phyloP scores from a whole-genome alignment of 2,329 filamentous ascomycete genomes.

The Aspergillus quadrilineatus region DNA sequence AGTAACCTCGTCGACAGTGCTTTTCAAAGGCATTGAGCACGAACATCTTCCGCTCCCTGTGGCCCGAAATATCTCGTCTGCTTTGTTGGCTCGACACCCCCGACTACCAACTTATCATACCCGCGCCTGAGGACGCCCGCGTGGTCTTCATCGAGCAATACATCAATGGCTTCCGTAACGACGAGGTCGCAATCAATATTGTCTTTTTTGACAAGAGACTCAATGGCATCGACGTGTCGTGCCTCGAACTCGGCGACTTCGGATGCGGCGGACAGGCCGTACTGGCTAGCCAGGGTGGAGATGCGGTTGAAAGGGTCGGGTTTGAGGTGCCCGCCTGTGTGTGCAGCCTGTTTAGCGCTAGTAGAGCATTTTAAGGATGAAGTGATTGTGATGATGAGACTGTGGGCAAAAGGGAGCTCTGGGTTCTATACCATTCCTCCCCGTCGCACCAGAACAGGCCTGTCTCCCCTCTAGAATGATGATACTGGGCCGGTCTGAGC shows the following conservation, averaged over 20 bases:
- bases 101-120: slow-evolving; percentile 20
- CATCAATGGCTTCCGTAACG: slow-evolving; percentile 41
- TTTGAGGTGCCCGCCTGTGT: slow-evolving; percentile 42
- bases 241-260: slow-evolving; percentile 44
- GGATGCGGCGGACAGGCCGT: slow-evolving; percentile 37
- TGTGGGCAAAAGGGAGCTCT: neutral
- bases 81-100: slow-evolving; percentile 26
- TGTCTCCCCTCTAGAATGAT: slow-evolving; percentile 43
- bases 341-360: neutral
- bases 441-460: slow-evolving; percentile 45
- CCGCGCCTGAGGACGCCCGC: slow-evolving; percentile 31
- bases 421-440: slow-evolving; percentile 39
- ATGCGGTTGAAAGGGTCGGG: slow-evolving; percentile 44
- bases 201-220: slow-evolving; percentile 41
- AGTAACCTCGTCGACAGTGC: neutral
- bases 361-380: neutral
- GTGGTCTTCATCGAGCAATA: slow-evolving; percentile 33
- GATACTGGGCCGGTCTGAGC: slow-evolving; percentile 18
- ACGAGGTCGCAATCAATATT: slow-evolving; percentile 46
- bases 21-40: neutral
- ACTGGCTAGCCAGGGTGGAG: slow-evolving; percentile 29
- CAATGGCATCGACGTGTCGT: slow-evolving; percentile 41
- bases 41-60: slow-evolving; percentile 27
- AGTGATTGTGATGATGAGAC: neutral
- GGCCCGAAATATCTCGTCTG: slow-evolving; percentile 25